Evolutionary conservation across 2,329 filamentous ascomycete genomes (phyloP).

Genomic region (Eutypa lata): DNA sequence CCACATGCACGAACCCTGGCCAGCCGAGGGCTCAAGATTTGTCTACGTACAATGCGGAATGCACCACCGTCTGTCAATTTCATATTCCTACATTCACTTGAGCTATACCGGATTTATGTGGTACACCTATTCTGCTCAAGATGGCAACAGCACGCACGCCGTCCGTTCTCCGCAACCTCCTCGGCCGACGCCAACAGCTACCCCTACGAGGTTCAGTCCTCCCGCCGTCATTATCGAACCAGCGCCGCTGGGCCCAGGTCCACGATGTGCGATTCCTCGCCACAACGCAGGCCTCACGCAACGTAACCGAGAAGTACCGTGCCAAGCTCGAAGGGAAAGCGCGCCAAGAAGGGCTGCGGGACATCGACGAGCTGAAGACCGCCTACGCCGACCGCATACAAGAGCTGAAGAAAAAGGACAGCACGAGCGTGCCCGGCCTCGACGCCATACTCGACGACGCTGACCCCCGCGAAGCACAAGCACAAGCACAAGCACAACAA

Average conservation of each 20-base stretch:
- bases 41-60: no score
- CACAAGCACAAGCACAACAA: conserved; percentile 30
- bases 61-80: no score
- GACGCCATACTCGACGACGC: conserved; percentile 27
- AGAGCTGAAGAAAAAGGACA: conserved; percentile 64
- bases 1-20: no score
- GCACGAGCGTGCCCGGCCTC: conserved; percentile 43
- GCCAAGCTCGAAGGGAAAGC: conserved; percentile 83
- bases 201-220: conserved; percentile 13
- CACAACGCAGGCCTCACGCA: conserved; percentile 66
- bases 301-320: conserved; percentile 79
- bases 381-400: conserved; percentile 84
- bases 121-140: no score
- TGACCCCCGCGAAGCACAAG: conserved; percentile 24
- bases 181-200: conserved; percentile 29
- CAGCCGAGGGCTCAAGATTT: no score
- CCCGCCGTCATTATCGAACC: conserved; percentile 34
- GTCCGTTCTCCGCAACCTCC: conserved; percentile 45
- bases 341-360: conserved; percentile 63
- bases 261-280: conserved; percentile 89
- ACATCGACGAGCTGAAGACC: conserved; percentile 73
- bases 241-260: conserved; percentile 86
- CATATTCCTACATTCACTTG: no score
- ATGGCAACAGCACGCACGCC: conserved; percentile 5
- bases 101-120: no score